Evolutionary conservation across 257 asterid species (phyloP).

Genomic region (Solanum habrochaites): DNA sequence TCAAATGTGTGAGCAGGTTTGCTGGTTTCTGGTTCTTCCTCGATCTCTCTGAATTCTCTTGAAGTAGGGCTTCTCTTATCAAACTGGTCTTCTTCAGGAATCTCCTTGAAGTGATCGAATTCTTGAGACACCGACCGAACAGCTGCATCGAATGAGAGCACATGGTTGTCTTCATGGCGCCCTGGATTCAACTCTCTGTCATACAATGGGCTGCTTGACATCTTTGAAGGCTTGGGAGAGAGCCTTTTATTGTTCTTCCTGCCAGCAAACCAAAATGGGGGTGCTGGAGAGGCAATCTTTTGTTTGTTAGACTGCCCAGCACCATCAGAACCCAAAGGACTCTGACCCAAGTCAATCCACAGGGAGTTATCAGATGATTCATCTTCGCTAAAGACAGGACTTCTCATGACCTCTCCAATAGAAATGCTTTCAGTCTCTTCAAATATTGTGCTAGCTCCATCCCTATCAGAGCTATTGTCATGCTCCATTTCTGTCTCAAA

Average conservation of each 20-base stretch:
- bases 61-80: conserved; percentile 10
- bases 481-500: conserved; percentile 89
- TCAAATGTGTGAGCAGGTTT: conserved; percentile 17
- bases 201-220: conserved; percentile 53
- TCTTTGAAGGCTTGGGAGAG: conserved; percentile 61
- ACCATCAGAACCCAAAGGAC: conserved; percentile 65
- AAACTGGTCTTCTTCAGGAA: conserved; percentile 47
- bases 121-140: conserved; percentile 84
- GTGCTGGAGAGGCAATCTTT: conserved; percentile 58
- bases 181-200: conserved; percentile 45
- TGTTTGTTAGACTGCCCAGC: conserved; percentile 45
- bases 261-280: conserved; percentile 83
- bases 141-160: conserved; percentile 84
- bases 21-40: conserved; percentile 46
- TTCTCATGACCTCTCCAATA: conserved; percentile 89
- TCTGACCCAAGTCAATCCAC: conserved; percentile 98
- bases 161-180: conserved; percentile 30
- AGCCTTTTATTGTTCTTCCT: conserved; percentile 45
- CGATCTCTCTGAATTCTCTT: conserved; percentile 45
- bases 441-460: conserved; percentile 88
- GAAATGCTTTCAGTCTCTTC: conserved; percentile 91
- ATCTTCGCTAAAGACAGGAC: conserved; percentile 95
- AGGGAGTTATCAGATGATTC: conserved; percentile 91
- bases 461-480: conserved; percentile 81
- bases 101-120: conserved; percentile 52